Evolutionary conservation across 371 early-diverging fungal species (phyloP), one percentile per base, ranked within the genome.

Genomic region (Saksenaea oblongispora): DNA sequence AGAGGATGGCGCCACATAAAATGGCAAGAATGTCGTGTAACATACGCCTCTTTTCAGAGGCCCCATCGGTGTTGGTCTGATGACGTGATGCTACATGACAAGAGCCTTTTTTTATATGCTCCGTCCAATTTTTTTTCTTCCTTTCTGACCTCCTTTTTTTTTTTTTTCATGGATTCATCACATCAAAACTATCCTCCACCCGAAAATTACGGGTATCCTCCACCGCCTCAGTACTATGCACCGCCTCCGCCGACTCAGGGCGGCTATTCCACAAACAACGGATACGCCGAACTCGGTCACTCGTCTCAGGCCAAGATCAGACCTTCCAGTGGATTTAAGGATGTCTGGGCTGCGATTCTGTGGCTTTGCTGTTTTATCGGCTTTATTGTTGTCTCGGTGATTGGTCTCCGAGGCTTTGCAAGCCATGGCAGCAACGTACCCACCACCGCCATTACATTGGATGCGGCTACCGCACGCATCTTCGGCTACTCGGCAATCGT

Each of bases 271-370:
- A n/a, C n/a, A n/a, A 44, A 44, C 2, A 44, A 44, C 0, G 51
- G 51, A 10, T 47, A 47, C 22, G 51, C 51, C 5, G 51, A 47
- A 22, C 51, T 47, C 10, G 51, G 51, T 0, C 51, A 47, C 0
- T 22, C 51, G 3, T 10, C 51, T 17, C 51, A 47, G 22, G 51
- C 17, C 7, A 71, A 79, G 37, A 70, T 74, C 11, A 59, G 61
- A 57, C 81, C 74, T 11, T 41, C 75, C 3, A 67, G 65, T 26
- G 76, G 81, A 27, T 87, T 73, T 78, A 84, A 85, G 28, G 92
- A 91, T 70, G 66, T 88, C n/a, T 92, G 92, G 92, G 92, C 92
- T 1, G 71, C 84, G 0, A 66, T 81, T 4, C 75, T 89, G 36
- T 92, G 89, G 75, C 17, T 87, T 3, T 60, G 72, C 58, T 85